A percentile compares a stretch with the other conserved stretches of the same genome.
These are phyloP conservation scores for Postia placenta DNA, from an alignment of 768 basidiomycete species.

Conservation along the genomic window DNA sequence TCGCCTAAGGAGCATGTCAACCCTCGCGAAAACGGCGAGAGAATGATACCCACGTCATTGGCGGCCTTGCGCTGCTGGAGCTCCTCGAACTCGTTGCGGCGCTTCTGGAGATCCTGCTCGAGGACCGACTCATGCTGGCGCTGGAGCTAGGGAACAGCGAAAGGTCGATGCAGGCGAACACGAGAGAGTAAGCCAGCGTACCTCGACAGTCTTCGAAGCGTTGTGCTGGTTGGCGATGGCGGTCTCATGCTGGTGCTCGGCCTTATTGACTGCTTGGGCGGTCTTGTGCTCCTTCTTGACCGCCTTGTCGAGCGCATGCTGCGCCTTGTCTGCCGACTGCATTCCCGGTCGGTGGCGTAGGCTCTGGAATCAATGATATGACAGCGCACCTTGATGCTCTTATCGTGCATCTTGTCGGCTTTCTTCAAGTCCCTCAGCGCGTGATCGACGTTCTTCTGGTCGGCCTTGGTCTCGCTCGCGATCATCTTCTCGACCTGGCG, in stretches of 20 bases:
- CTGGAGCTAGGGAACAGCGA: slow-evolving; percentile 16
- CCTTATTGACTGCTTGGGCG: slow-evolving; percentile 45
- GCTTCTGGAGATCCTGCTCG: slow-evolving; percentile 19
- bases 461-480: slow-evolving; percentile 44
- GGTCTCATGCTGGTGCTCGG: slow-evolving; percentile 45
- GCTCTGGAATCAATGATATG: background rate
- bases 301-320: slow-evolving; percentile 40
- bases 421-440: slow-evolving; percentile 47
- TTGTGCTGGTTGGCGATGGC: slow-evolving; percentile 36
- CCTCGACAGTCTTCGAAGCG: slow-evolving; percentile 41
- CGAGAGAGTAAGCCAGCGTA: slow-evolving; percentile 14
- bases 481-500: slow-evolving; percentile 41
- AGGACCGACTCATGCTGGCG: slow-evolving; percentile 20
- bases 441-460: slow-evolving; percentile 43
- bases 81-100: slow-evolving; percentile 19
- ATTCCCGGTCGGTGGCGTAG: background rate
- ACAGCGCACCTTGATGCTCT: slow-evolving; percentile 42
- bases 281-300: slow-evolving; percentile 45
- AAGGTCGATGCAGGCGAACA: background rate
- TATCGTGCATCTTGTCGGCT: slow-evolving; percentile 47
- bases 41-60: slow-evolving; percentile 21
- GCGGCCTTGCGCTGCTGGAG: slow-evolving; percentile 22
- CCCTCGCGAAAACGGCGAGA: background rate
- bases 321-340: slow-evolving; percentile 42
- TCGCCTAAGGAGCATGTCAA: slow-evolving; percentile 9